Evolutionary conservation across 805 yeast species (phyloP), one percentile per base, ranked within the genome.

Genomic region (Starmerella scarabaei): DNA sequence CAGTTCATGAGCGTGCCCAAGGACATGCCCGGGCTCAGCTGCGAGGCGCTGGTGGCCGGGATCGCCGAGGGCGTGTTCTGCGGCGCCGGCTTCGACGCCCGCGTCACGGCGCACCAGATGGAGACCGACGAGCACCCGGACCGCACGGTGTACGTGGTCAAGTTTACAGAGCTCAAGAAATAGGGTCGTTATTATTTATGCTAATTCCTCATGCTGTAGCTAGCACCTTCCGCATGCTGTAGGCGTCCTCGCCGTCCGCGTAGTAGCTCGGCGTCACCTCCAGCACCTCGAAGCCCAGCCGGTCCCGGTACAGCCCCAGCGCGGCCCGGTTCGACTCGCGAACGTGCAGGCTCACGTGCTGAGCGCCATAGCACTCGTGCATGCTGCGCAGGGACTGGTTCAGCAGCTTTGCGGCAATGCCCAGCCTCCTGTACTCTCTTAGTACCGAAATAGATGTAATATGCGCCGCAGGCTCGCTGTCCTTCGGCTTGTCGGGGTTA

Each of bases 161-260:
- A 79, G 51, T 79, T 83, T 42, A 81, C 78, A 12, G 39, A 40
- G 18, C 9, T 30, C 17, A 24, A 24, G 27, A 8, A 12, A 24
- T 24, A n/a, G n/a, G n/a, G n/a, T n/a, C 26, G 11, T 23, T 23
- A 7, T 23, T 23, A 7, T 23, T 23, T 23, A 23, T 23, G 11
- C 26, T 11, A 23, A 23, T 23, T 23, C n/a, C n/a, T n/a, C n/a
- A n/a, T n/a, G n/a, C n/a, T n/a, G n/a, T n/a, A n/a, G n/a, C 35
- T 30, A 50, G 39, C 4, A 23, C 29, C 56, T 81, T 81, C 56
- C 75, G 76, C 98, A 91, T 91, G 30, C 91, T 80, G 59, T 86
- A 88, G 14, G 98, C 98, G 62, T 91, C 96, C 62, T 91, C 98
- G 24, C 93, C 94, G 61, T 91, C 96, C 38, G 86, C 95, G 54